phyloP scores from a whole-genome alignment of 805 yeast genomes.

The Sungouiozyma ichnusensis region DNA sequence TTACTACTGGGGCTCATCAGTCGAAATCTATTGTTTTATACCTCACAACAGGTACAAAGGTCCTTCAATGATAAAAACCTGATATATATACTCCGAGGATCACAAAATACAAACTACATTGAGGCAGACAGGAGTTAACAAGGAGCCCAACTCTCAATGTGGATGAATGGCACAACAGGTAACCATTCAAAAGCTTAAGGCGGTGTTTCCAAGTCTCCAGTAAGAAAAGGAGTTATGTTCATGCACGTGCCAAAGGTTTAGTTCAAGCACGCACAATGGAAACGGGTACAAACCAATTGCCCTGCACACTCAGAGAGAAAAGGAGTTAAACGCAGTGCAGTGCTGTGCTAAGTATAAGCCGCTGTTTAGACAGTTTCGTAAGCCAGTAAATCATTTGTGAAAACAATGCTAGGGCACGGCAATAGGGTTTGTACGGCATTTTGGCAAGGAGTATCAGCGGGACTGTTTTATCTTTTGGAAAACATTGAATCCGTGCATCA shows the following conservation, averaged over 20 bases:
- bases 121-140: not conserved
- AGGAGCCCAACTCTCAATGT: not conserved
- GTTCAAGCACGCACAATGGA: too few species aligned
- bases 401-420: not conserved
- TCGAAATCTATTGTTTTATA: not conserved
- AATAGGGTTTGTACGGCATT: not conserved
- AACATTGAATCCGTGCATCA: too few species aligned
- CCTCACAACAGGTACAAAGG: conserved; percentile 2
- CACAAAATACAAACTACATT: too few species aligned
- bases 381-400: not conserved
- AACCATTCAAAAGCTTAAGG: not conserved
- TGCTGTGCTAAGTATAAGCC: too few species aligned
- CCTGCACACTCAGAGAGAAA: not conserved
- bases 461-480: not conserved
- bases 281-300: not conserved
- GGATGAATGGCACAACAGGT: not conserved
- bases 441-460: too few species aligned
- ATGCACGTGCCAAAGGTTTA: not conserved
- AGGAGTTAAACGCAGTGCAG: too few species aligned
- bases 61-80: too few species aligned
- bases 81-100: too few species aligned
- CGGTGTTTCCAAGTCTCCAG: not conserved
- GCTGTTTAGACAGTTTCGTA: too few species aligned
- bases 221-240: not conserved
- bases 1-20: not conserved